Base-by-base conservation (phyloP, 352 stramenopile species). In the Pseudoperonospora humuli region DNA sequence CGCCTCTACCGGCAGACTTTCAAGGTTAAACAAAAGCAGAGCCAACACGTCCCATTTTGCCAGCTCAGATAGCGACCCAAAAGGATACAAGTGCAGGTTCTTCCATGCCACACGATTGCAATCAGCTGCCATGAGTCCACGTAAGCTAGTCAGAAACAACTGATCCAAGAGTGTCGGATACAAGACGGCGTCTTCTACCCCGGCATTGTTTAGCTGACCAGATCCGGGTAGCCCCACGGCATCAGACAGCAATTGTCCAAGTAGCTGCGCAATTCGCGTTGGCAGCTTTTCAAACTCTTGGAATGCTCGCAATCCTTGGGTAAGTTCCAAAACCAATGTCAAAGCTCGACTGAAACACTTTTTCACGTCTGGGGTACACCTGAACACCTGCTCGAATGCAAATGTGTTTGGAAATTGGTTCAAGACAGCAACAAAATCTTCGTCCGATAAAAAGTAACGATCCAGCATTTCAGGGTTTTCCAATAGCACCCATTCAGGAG, bases 401-500 rank as follows among this genome's bases (percentile, higher is more conserved):
- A 91, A 88, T 2, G 64, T 64, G 55, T 91, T 82, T 3, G 81
- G 81, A 35, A 93, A 91, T 54, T 93, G 81, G n/a, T 88, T 85
- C 27, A 89, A 45, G 1, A 93, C 67, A 0, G 75, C 75, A 3
- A 89, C 72, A 21, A 91, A 93, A 53, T 93, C 81, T 49, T 86
- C 79, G 35, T 93, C 81, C 0, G 76, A 90, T 1, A 93, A 46
- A 45, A 81, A 90, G 38, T 79, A 86, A 2, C 72, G 71, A 51
- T 91, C 79, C 23, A 91, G 47, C 44, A 86, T 70, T 31, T 88
- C 76, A 5, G 79, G 79, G 34, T 91, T 91, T 42, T 93, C 76
- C 14, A 93, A 46, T 8, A 93, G 45, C 15, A 93, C 72, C 81
- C 78, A 93, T 40, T 93, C 78, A 0, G 75, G 62, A 14, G 74